Evolutionary conservation across 1,284 basidiomycete species (phyloP).

Genomic region (Pseudozyma pruni): DNA sequence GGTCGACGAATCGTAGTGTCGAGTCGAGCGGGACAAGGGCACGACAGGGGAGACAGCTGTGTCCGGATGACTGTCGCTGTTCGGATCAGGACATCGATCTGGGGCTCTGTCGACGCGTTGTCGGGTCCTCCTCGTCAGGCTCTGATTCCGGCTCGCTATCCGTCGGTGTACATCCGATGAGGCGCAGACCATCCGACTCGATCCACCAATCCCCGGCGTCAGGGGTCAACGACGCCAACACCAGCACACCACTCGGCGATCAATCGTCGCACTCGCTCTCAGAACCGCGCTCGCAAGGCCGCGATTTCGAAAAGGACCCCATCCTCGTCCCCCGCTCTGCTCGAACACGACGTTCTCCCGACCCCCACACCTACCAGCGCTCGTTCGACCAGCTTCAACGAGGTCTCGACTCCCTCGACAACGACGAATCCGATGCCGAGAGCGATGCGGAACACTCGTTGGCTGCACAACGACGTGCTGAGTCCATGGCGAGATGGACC

Average conservation of each 20-base stretch:
- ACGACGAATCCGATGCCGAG: constrained; percentile 28
- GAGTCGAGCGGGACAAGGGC: constrained; percentile 8
- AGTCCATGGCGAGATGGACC: constrained; percentile 42
- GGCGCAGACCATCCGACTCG: background rate
- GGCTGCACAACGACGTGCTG: constrained; percentile 22
- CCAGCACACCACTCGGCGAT: background rate
- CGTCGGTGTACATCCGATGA: constrained; percentile 28
- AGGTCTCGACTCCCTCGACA: constrained; percentile 24
- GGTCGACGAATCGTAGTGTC: constrained; percentile 1
- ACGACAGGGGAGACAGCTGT: constrained; percentile 9
- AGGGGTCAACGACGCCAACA: background rate
- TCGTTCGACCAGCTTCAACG: constrained; percentile 35
- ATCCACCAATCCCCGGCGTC: background rate
- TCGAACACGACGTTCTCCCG: constrained; percentile 5
- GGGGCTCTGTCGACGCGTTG: constrained; percentile 35
- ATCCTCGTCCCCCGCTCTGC: constrained; percentile 24
- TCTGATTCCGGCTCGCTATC: constrained; percentile 31
- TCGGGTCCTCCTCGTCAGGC: constrained; percentile 26
- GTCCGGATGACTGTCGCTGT: constrained; percentile 46
- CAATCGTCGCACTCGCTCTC: constrained; percentile 17
- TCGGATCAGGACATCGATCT: constrained; percentile 48
- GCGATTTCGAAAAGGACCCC: constrained; percentile 37
- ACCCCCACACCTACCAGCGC: constrained; percentile 18
- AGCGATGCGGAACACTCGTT: constrained; percentile 24
- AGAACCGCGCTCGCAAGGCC: constrained; percentile 22